Conservation (phyloP, 2,329 filamentous ascomycete species). For the Fusarium nanum region DNA sequence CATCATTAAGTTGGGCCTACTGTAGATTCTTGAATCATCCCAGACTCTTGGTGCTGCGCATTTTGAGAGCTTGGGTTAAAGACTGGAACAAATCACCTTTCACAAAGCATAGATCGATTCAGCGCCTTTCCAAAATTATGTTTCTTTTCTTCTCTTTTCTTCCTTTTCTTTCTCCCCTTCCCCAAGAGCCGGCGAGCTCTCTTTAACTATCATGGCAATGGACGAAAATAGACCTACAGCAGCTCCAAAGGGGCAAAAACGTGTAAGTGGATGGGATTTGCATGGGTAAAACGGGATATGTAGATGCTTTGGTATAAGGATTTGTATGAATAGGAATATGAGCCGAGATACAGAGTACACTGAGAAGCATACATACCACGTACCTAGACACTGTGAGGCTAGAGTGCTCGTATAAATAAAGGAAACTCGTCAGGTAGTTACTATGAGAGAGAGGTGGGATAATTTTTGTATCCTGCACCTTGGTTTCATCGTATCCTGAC, state of each 20-base stretch:
- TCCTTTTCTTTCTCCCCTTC: neutral
- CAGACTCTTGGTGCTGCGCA: slow-evolving; percentile 18
- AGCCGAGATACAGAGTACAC: neutral
- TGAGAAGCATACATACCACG: neutral
- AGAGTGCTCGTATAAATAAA: neutral
- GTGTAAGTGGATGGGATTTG: slow-evolving; percentile 12
- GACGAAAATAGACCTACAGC: slow-evolving; percentile 32
- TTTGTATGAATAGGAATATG: slow-evolving; percentile 19
- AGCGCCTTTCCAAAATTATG: slow-evolving; percentile 29
- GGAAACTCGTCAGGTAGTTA: neutral
- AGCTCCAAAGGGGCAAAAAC: slow-evolving; percentile 12
- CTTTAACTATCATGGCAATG: slow-evolving; percentile 23
- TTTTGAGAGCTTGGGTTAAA: slow-evolving; percentile 9
- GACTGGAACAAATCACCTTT: slow-evolving; percentile 14
- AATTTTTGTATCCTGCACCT: neutral
- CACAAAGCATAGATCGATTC: slow-evolving; percentile 24
- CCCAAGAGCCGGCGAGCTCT: slow-evolving; percentile 42
- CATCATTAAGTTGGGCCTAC: slow-evolving; percentile 63
- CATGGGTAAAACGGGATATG: slow-evolving; percentile 17
- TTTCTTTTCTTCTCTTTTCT: slow-evolving; percentile 10
- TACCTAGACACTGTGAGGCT: neutral
- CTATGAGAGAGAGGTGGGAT: neutral
- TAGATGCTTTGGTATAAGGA: slow-evolving; percentile 26
- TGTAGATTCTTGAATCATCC: slow-evolving; percentile 7
- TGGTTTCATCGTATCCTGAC: neutral